phyloP scores from a whole-genome alignment of 768 basidiomycete genomes.

The Tricholoma hemisulphureum region DNA sequence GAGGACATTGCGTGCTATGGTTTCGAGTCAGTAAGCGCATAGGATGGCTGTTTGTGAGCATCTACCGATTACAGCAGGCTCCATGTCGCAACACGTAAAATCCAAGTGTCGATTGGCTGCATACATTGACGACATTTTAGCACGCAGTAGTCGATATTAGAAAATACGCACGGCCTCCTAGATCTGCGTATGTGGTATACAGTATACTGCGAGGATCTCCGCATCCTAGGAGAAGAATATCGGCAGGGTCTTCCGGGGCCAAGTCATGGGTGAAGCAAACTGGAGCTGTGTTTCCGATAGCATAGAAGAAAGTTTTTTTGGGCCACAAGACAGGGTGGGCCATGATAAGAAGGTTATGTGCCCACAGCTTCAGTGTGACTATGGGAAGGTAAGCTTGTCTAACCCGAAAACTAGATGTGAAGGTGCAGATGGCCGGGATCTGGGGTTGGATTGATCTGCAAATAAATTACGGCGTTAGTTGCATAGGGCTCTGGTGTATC shows the following conservation, averaged over 20 bases:
- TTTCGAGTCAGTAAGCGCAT: neutral
- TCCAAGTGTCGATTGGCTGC: slow-evolving; percentile 24
- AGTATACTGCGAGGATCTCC: slow-evolving; percentile 49
- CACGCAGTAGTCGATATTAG: neutral
- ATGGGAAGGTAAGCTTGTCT: neutral
- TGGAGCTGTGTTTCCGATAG: slow-evolving; percentile 50
- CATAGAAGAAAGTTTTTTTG: slow-evolving; percentile 42
- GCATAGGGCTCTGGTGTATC: neutral
- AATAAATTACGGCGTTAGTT: neutral
- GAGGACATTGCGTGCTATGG: slow-evolving; percentile 37
- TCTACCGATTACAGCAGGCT: slow-evolving; percentile 37
- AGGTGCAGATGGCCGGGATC: neutral
- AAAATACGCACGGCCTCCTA: slow-evolving; percentile 14
- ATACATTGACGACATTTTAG: neutral
- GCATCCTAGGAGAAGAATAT: slow-evolving; percentile 44
- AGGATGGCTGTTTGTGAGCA: neutral
- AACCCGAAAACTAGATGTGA: too few species aligned
- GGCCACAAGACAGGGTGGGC: slow-evolving; percentile 38
- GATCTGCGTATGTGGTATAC: slow-evolving; percentile 36
- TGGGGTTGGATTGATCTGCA: neutral
- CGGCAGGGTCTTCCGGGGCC: slow-evolving; percentile 38
- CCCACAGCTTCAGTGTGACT: neutral
- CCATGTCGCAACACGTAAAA: slow-evolving; percentile 40
- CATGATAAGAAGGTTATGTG: slow-evolving; percentile 23
- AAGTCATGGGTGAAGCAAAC: slow-evolving; percentile 41